phyloP scores from a whole-genome alignment of 768 basidiomycete species.

The Pleurotus platypus region DNA sequence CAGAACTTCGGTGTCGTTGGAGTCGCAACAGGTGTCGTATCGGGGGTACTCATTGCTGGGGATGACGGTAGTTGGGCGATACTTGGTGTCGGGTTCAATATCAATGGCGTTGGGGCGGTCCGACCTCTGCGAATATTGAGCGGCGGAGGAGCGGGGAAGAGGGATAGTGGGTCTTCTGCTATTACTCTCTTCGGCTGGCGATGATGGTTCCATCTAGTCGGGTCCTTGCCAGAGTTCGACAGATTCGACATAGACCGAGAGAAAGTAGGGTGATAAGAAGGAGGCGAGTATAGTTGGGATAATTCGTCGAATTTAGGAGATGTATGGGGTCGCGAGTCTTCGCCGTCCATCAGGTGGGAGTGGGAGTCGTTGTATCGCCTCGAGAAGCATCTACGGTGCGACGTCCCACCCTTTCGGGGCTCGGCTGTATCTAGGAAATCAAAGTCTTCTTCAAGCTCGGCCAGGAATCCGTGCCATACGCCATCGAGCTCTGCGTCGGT shows the following conservation, averaged over 20 bases:
- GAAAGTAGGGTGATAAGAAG: not conserved
- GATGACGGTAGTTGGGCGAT: constrained; percentile 29
- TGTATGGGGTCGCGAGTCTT: not conserved
- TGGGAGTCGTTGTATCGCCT: not conserved
- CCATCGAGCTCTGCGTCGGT: constrained; percentile 20
- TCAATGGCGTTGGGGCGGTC: constrained; percentile 32
- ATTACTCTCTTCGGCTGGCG: constrained; percentile 18
- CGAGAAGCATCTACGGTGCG: constrained; percentile 5
- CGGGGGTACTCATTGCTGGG: constrained; percentile 26
- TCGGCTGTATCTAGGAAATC: constrained; percentile 3
- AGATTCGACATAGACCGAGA: constrained; percentile 2
- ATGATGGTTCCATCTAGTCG: not conserved
- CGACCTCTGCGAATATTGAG: constrained; percentile 12
- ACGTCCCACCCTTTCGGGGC: not conserved
- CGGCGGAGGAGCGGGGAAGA: constrained; percentile 15
- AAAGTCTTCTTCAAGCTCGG: constrained; percentile 18
- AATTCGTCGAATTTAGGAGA: not conserved
- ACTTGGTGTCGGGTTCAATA: constrained; percentile 26
- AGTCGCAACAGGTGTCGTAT: constrained; percentile 40
- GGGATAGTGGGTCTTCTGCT: not conserved
- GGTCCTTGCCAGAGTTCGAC: not conserved
- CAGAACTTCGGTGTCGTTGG: constrained; percentile 31
- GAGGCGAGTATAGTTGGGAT: not conserved
- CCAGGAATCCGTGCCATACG: constrained; percentile 25
- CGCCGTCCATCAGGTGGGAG: not conserved